Evolutionary conservation across 2,329 filamentous ascomycete species (phyloP).

Genomic region (Epichloe festucae): DNA sequence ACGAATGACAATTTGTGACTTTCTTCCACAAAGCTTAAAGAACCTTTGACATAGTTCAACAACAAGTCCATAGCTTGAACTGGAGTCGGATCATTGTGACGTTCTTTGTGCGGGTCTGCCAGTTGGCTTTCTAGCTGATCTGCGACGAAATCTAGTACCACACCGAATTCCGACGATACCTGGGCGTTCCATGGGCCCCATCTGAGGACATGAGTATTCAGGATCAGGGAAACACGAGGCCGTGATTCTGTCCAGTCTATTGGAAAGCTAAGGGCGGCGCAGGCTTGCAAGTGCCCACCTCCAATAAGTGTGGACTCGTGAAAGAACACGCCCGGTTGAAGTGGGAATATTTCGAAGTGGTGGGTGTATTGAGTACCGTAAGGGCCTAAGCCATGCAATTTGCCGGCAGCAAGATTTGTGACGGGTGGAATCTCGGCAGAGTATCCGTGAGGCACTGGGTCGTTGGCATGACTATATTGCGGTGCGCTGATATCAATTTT

Average conservation of each 20-base stretch:
- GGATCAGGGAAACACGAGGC: slow-evolving; percentile 26
- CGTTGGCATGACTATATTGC: slow-evolving; percentile 39
- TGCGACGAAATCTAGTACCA: slow-evolving; percentile 45
- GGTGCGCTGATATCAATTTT: slow-evolving; percentile 36
- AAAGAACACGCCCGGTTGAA: slow-evolving; percentile 43
- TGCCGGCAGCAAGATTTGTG: slow-evolving; percentile 12
- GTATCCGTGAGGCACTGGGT: slow-evolving; percentile 27
- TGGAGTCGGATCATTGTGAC: slow-evolving; percentile 7
- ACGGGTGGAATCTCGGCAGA: slow-evolving; percentile 4
- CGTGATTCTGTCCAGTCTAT: slow-evolving; percentile 12
- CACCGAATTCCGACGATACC: slow-evolving; percentile 47
- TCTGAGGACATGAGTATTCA: slow-evolving; percentile 35
- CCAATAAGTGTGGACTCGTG: slow-evolving; percentile 47
- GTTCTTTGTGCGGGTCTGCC: not conserved
- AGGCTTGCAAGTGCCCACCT: slow-evolving; percentile 26
- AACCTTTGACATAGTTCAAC: slow-evolving; percentile 32
- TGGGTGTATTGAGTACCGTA: slow-evolving; percentile 49
- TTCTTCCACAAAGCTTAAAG: slow-evolving; percentile 25
- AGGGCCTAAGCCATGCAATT: slow-evolving; percentile 40
- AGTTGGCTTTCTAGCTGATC: slow-evolving; percentile 27
- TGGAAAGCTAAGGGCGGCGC: slow-evolving; percentile 18
- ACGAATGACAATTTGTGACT: slow-evolving; percentile 28
- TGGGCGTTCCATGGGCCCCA: slow-evolving; percentile 46
- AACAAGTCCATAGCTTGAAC: slow-evolving; percentile 30
- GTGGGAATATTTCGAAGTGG: slow-evolving; percentile 49